Percentiles rank a stretch among this genome's conserved stretches.
phyloP scores from a whole-genome alignment of 2,329 filamentous ascomycete genomes.

The Graphiopsis chlorocephala region DNA sequence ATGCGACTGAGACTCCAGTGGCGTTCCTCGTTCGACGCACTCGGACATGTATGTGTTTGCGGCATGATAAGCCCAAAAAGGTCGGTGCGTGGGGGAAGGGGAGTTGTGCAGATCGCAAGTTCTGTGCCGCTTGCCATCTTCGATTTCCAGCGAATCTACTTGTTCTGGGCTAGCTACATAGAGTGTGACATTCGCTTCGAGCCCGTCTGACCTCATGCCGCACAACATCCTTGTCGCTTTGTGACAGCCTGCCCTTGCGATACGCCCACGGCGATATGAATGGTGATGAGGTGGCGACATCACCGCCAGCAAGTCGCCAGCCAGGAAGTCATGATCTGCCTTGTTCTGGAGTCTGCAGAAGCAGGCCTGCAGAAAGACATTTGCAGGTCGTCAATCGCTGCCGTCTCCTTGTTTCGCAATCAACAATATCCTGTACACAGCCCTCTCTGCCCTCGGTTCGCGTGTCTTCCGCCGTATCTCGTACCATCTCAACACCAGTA shows the following conservation, averaged over 20 bases:
- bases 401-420: constrained; percentile 6
- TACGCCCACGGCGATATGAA: constrained; percentile 4
- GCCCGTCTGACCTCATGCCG: constrained; percentile 13
- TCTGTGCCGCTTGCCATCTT: constrained; percentile 7
- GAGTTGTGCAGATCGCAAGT: background rate
- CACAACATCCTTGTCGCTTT: constrained; percentile 5
- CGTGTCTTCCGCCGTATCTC: constrained; percentile 1
- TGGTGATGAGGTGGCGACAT: constrained; percentile 13
- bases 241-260: background rate
- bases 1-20: background rate
- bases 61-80: background rate
- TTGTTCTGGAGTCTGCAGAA: background rate
- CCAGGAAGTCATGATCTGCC: constrained; percentile 4
- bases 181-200: constrained; percentile 1
- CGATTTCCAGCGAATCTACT: background rate
- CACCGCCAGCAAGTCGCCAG: background rate
- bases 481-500: constrained; percentile 4
- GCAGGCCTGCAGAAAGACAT: background rate
- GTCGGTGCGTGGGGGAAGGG: background rate
- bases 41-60: background rate
- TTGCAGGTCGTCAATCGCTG: background rate
- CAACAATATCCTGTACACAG: constrained; percentile 4
- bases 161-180: background rate
- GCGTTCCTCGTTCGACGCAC: background rate
- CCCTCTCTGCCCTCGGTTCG: constrained; percentile 6